These are phyloP conservation scores for Cucurbita argyrosperma DNA, from an alignment of 306 rosid species.

Conservation along the genomic window DNA sequence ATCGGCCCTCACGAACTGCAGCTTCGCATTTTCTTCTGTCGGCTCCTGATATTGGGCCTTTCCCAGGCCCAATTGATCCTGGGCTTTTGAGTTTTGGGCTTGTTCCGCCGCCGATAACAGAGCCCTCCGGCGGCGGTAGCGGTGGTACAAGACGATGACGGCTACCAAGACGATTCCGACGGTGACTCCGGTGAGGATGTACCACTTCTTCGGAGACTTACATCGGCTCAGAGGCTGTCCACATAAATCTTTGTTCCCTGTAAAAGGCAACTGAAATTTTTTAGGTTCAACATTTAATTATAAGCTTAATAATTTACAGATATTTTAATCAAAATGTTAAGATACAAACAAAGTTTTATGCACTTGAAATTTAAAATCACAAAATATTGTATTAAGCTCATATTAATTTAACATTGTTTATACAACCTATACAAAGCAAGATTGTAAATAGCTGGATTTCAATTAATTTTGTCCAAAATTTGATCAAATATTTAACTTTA, in stretches of 20 bases:
- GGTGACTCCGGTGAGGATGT: background rate
- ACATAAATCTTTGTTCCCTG: background rate
- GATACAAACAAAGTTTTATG: background rate
- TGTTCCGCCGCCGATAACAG: background rate
- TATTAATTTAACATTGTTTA: background rate
- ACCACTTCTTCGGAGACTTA: conserved; percentile 11
- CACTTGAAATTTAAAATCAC: background rate
- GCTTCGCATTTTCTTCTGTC: background rate
- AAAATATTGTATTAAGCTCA: background rate
- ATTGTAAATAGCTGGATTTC: background rate
- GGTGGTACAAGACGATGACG: background rate
- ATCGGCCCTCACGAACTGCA: conserved; percentile 42
- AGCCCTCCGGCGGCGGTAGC: background rate
- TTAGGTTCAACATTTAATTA: background rate
- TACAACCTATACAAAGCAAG: too few species aligned
- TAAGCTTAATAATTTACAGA: background rate
- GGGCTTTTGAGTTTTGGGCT: background rate
- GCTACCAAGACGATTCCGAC: background rate
- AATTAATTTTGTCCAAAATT: background rate
- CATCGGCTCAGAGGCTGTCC: background rate
- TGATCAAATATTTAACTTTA: background rate
- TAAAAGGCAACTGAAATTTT: background rate
- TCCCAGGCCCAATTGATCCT: background rate
- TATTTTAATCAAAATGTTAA: background rate
- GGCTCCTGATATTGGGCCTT: background rate